Evolutionary conservation across 768 basidiomycete species (phyloP).

Genomic region (Fomitopsis serialis): DNA sequence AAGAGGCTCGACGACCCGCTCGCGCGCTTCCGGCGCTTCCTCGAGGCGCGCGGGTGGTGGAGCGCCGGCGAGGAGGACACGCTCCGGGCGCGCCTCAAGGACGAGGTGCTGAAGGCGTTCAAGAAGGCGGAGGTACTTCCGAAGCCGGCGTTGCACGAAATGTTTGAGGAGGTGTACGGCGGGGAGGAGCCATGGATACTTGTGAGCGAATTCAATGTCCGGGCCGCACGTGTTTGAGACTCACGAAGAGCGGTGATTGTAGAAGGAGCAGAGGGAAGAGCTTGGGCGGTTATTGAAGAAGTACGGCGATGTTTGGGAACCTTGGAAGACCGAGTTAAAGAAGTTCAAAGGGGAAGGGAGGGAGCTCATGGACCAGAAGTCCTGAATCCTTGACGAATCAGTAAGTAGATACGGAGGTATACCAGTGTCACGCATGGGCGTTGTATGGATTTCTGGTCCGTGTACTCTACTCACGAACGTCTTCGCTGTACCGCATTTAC

Average conservation of each 20-base stretch:
- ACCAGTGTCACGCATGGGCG: too few species aligned
- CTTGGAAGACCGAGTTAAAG: slow-evolving; percentile 75
- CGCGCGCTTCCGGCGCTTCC: slow-evolving; percentile 75
- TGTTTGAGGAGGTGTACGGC: slow-evolving; percentile 86
- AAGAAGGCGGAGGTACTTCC: slow-evolving; percentile 68
- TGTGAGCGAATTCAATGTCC: slow-evolving; percentile 39
- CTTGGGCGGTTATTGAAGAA: slow-evolving; percentile 69
- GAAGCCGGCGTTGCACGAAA: slow-evolving; percentile 64
- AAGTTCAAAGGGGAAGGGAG: slow-evolving; percentile 72
- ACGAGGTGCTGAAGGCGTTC: slow-evolving; percentile 74
- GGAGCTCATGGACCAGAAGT: slow-evolving; percentile 25
- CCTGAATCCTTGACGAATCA: not conserved
- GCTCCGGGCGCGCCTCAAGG: slow-evolving; percentile 61
- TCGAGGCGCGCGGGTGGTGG: slow-evolving; percentile 88
- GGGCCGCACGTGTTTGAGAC: not conserved
- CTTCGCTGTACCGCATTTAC: too few species aligned
- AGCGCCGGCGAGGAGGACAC: slow-evolving; percentile 65
- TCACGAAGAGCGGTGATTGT: slow-evolving; percentile 5
- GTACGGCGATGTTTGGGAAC: slow-evolving; percentile 83
- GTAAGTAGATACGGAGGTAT: too few species aligned
- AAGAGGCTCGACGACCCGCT: slow-evolving; percentile 91
- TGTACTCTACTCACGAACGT: too few species aligned
- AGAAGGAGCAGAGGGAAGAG: slow-evolving; percentile 85
- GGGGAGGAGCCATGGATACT: slow-evolving; percentile 83
- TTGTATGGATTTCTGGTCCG: too few species aligned